Evolutionary conservation across 129 eudicot species (phyloP).

Genomic region (Helianthus annuus): HanXRQr2.0-SUNRISE NC_035441.2:148118263-148118762

Average conservation of each 20-base stretch:
- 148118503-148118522: not conserved
- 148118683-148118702: no score
- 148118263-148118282: not conserved
- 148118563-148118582: no score
- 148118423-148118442: not conserved
- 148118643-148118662: no score
- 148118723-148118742: no score
- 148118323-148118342: constrained; percentile 10
- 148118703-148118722: no score
- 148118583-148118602: no score
- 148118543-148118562: no score
- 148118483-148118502: not conserved
- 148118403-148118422: constrained; percentile 7
- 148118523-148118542: no score
- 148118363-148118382: constrained; percentile 7
- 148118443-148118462: constrained; percentile 13
- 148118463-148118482: not conserved
- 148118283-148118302: not conserved
- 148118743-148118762: no score
- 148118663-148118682: no score
- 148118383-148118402: not conserved
- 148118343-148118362: not conserved
- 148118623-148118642: no score
- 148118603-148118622: no score
- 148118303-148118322: not conserved